Percentiles rank a stretch among this genome's conserved stretches.
Evolutionary conservation across 139 green algal genomes (phyloP).

Genomic region (Trebouxia sp.): DNA sequence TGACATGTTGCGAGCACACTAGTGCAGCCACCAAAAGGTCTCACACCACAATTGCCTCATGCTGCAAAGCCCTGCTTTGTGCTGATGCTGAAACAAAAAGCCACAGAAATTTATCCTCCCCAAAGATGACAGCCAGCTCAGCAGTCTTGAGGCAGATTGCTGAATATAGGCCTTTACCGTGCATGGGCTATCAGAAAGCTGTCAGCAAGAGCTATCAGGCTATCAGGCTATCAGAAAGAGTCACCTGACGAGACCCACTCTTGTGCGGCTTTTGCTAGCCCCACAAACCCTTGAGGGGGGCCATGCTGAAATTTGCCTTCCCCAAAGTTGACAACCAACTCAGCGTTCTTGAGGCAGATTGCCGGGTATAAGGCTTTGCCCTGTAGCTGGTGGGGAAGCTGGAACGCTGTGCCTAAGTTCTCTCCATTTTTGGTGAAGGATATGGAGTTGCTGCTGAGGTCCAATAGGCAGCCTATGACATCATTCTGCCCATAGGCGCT

Average conservation of each 20-base stretch:
- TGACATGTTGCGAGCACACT: no score
- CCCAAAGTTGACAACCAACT: slow-evolving; percentile 57
- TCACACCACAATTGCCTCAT: no score
- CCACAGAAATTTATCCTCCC: no score
- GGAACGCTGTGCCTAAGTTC: slow-evolving; percentile 60
- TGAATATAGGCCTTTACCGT: slow-evolving; percentile 62
- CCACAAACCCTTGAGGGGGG: slow-evolving; percentile 44
- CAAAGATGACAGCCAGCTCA: slow-evolving; percentile 54
- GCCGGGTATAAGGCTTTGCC: slow-evolving; percentile 68
- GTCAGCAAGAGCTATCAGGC: not conserved
- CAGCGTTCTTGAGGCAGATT: slow-evolving; percentile 79
- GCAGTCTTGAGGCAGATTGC: slow-evolving; percentile 79
- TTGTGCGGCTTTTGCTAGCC: slow-evolving; percentile 25
- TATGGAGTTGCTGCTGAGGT: slow-evolving; percentile 45
- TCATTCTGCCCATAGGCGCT: slow-evolving; percentile 61
- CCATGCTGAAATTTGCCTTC: slow-evolving; percentile 23
- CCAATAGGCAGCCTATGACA: slow-evolving; percentile 68
- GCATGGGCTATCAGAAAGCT: no score
- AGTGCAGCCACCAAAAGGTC: no score
- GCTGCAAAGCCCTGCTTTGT: no score
- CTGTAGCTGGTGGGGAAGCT: slow-evolving; percentile 40
- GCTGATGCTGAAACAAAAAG: no score
- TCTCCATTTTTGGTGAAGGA: slow-evolving; percentile 70
- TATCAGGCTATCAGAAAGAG: not conserved
- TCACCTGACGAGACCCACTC: not conserved